Conservation (phyloP, 768 basidiomycete species). For the Termitomyces sp. region DNA sequence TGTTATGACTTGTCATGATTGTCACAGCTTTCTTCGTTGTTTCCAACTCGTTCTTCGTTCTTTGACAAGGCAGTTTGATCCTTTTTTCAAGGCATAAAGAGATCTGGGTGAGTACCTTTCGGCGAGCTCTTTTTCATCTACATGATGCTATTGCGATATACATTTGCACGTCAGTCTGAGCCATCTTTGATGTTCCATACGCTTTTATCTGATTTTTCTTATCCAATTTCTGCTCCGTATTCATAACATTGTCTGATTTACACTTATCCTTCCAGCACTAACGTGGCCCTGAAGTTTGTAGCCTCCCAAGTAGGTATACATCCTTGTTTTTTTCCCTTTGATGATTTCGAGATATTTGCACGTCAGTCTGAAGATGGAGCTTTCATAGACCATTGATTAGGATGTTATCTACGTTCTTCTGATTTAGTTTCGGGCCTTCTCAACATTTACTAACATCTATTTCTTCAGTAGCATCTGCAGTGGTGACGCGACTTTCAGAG, state of each 20-base stretch:
- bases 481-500: background rate
- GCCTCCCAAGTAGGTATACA: background rate
- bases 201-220: slow-evolving; percentile 14
- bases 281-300: background rate
- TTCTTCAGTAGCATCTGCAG: background rate
- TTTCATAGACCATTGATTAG: slow-evolving; percentile 21
- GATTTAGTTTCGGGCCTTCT: slow-evolving; percentile 18
- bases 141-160: slow-evolving; percentile 13
- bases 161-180: slow-evolving; percentile 47
- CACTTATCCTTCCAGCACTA: background rate
- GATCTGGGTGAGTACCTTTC: background rate
- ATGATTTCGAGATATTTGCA: slow-evolving; percentile 54
- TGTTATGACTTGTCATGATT: background rate
- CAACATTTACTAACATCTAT: background rate
- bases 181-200: slow-evolving; percentile 14
- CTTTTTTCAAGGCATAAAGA: background rate
- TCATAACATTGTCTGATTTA: background rate
- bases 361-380: slow-evolving; percentile 49
- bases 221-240: background rate
- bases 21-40: background rate
- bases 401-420: slow-evolving; percentile 41
- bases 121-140: background rate
- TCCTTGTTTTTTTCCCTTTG: slow-evolving; percentile 14
- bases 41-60: background rate
- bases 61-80: background rate